phyloP scores from a whole-genome alignment of 176 grass and related monocot species.

The Triticum aestivum region IWGSC_CS_RefSeq_v2.1 NC_057814.1:454893445-454893944 shows the following conservation, averaged over 20 bases:
- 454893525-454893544: neutral
- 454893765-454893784: too few relatives aligned
- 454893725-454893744: too few relatives aligned
- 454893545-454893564: neutral
- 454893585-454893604: neutral
- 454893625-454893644: neutral
- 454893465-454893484: neutral
- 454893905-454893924: too few relatives aligned
- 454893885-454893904: neutral
- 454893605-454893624: neutral
- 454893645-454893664: constrained; percentile 3
- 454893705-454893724: too few relatives aligned
- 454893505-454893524: neutral
- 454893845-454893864: neutral
- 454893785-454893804: too few relatives aligned
- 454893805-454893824: neutral
- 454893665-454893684: neutral
- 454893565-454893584: neutral
- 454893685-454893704: too few relatives aligned
- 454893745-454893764: too few relatives aligned
- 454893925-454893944: too few relatives aligned
- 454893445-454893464: neutral
- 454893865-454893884: neutral
- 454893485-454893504: neutral
- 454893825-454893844: neutral